Conservation (phyloP, 371 early-diverging fungal genomes). For the Modicella reniformis region DNA sequence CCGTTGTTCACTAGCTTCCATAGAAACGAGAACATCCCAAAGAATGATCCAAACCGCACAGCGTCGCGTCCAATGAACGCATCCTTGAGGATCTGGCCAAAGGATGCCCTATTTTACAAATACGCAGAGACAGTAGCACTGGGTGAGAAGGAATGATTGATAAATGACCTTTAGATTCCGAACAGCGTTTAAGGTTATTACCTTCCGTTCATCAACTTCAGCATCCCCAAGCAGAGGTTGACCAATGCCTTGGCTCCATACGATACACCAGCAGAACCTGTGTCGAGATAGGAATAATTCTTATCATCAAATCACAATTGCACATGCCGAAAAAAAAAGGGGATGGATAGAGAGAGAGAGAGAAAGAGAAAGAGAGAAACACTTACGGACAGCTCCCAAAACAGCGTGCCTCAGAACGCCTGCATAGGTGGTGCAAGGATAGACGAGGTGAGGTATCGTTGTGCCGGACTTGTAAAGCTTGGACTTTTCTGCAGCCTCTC, state of each 20-base stretch:
- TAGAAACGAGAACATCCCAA: conserved; percentile 77
- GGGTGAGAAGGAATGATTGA: not conserved
- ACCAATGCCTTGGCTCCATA: conserved; percentile 43
- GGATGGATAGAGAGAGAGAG: not conserved
- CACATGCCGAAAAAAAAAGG: conserved; percentile 20
- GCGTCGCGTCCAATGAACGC: conserved; percentile 64
- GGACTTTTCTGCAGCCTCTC: conserved; percentile 45
- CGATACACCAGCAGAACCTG: conserved; percentile 36
- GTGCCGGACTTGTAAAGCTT: conserved; percentile 47
- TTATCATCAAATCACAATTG: not conserved
- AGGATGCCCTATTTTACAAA: conserved; percentile 54
- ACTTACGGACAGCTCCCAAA: conserved; percentile 50
- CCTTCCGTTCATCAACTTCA: conserved; percentile 46
- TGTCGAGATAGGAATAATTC: not conserved
- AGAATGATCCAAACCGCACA: conserved; percentile 75
- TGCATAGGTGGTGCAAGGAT: conserved; percentile 43
- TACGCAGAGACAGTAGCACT: not conserved
- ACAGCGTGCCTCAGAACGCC: conserved; percentile 50
- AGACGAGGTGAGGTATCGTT: conserved; percentile 40
- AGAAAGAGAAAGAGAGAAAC: not conserved
- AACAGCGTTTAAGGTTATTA: not conserved
- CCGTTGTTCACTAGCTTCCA: conserved; percentile 81
- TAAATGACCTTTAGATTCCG: not conserved
- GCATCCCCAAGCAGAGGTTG: conserved; percentile 39
- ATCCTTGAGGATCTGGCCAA: conserved; percentile 55